These are phyloP conservation scores for Hanseniaspora lindneri DNA, from an alignment of 805 yeast species.

Conservation along the genomic window DNA sequence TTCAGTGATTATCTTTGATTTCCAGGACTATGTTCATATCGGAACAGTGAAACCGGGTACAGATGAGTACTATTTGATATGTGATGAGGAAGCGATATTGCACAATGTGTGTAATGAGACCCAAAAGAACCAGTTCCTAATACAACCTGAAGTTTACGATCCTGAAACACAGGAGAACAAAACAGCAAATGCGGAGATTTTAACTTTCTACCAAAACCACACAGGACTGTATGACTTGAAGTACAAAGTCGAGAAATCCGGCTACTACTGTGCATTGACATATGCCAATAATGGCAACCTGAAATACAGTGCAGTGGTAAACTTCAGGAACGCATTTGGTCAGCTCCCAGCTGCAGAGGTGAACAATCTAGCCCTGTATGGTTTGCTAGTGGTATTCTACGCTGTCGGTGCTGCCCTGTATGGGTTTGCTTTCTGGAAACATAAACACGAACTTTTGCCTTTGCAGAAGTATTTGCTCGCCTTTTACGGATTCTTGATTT, in stretches of 20 bases:
- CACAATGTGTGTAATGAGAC: conserved; percentile 42
- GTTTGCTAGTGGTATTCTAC: conserved; percentile 70
- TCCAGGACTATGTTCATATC: conserved; percentile 56
- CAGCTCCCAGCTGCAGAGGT: conserved; percentile 78
- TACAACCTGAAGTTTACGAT: conserved; percentile 34
- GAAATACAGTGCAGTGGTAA: conserved; percentile 53
- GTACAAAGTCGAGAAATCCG: conserved; percentile 62
- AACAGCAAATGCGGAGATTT: conserved; percentile 43
- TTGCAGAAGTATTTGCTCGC: conserved; percentile 84
- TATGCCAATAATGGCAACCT: conserved; percentile 34
- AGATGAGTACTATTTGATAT: conserved; percentile 46
- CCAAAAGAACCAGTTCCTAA: conserved; percentile 52
- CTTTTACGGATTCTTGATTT: conserved; percentile 67
- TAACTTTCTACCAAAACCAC: conserved; percentile 43
- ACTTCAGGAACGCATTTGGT: conserved; percentile 88
- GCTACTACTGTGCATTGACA: conserved; percentile 84
- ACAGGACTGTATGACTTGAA: conserved; percentile 50
- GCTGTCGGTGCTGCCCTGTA: conserved; percentile 72
- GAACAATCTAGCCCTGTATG: conserved; percentile 83
- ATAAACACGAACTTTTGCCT: conserved; percentile 76
- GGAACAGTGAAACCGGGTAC: conserved; percentile 38
- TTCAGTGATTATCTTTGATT: conserved; percentile 70
- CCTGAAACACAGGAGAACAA: conserved; percentile 41
- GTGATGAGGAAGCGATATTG: conserved; percentile 59
- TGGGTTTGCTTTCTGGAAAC: conserved; percentile 73